These are phyloP conservation scores for Arabidopsis suecica DNA, from an alignment of 345 rosid genomes.

Conservation along the genomic window DNA sequence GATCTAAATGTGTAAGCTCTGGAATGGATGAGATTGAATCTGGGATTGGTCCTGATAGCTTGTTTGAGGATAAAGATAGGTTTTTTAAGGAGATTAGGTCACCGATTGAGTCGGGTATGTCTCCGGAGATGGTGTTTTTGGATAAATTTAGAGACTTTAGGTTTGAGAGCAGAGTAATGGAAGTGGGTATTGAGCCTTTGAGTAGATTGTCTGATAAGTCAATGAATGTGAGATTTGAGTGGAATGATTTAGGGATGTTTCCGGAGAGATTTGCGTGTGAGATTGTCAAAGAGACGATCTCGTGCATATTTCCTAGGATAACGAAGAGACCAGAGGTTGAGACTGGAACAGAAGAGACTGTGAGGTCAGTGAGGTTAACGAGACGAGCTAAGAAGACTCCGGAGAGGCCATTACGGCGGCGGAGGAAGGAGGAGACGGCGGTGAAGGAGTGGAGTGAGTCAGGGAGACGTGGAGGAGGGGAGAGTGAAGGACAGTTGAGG, in stretches of 20 bases:
- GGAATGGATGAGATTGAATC: slow-evolving; percentile 76
- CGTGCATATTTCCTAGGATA: slow-evolving; percentile 68
- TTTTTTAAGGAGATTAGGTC: slow-evolving; percentile 73
- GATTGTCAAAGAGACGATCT: slow-evolving; percentile 64
- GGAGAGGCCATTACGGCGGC: slow-evolving; percentile 67
- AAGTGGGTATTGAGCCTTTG: slow-evolving; percentile 73
- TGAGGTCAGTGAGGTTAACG: slow-evolving; percentile 78
- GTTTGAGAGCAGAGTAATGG: slow-evolving; percentile 66
- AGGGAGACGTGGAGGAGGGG: slow-evolving; percentile 67
- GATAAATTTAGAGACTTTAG: slow-evolving; percentile 73
- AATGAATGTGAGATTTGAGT: slow-evolving; percentile 62
- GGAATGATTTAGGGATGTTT: slow-evolving; percentile 59
- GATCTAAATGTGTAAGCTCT: slow-evolving; percentile 75
- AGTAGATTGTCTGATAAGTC: slow-evolving; percentile 80
- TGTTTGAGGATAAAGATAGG: slow-evolving; percentile 74
- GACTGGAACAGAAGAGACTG: slow-evolving; percentile 62
- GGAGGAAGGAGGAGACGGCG: slow-evolving; percentile 64
- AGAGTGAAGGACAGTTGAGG: slow-evolving; percentile 63
- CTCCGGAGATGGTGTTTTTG: slow-evolving; percentile 65
- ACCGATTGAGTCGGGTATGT: slow-evolving; percentile 65
- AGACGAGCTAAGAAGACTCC: slow-evolving; percentile 75
- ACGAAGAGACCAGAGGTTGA: slow-evolving; percentile 77
- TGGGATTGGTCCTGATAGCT: slow-evolving; percentile 83
- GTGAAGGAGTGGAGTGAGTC: slow-evolving; percentile 64
- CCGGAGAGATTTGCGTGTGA: slow-evolving; percentile 77